phyloP scores from a whole-genome alignment of 2,329 filamentous ascomycete species.

The Metarhizium anisopliae region DNA sequence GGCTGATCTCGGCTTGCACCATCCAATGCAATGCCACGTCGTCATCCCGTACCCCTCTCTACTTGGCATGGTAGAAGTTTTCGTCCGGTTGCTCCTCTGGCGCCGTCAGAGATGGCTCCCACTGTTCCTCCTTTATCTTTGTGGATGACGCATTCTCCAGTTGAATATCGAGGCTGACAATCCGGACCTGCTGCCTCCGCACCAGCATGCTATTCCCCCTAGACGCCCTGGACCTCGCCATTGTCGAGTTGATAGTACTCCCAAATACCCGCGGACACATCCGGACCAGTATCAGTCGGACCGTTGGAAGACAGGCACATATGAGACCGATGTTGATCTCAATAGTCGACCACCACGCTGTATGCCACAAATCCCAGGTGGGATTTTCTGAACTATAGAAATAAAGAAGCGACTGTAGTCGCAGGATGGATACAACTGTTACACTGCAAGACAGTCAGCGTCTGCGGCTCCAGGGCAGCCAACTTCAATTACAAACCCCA shows the following conservation, averaged over 20 bases:
- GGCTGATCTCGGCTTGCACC: no score
- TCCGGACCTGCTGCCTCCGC: background rate
- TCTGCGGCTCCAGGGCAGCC: background rate
- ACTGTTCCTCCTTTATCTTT: background rate
- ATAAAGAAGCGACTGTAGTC: constrained; percentile 3
- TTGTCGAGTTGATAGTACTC: background rate
- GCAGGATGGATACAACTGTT: constrained; percentile 7
- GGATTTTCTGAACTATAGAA: constrained; percentile 5
- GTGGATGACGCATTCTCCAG: background rate
- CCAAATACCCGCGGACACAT: constrained; percentile 6
- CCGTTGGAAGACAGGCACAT: constrained; percentile 4
- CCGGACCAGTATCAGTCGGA: constrained; percentile 1
- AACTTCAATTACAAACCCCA: background rate
- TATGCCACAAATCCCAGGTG: constrained; percentile 6
- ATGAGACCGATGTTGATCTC: constrained; percentile 8
- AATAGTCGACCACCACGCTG: constrained; percentile 7
- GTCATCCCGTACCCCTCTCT: background rate
- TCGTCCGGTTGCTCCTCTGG: background rate
- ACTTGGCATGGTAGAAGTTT: background rate
- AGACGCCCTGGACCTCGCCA: background rate
- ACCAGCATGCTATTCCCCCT: background rate
- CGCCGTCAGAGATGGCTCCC: background rate
- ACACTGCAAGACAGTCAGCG: constrained; percentile 1
- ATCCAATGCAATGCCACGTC: background rate
- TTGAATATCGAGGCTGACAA: background rate